Evolutionary conservation across 164 flowering plant species (phyloP), one percentile per base, ranked within the genome.

Genomic region (Vitis amurensis): DNA sequence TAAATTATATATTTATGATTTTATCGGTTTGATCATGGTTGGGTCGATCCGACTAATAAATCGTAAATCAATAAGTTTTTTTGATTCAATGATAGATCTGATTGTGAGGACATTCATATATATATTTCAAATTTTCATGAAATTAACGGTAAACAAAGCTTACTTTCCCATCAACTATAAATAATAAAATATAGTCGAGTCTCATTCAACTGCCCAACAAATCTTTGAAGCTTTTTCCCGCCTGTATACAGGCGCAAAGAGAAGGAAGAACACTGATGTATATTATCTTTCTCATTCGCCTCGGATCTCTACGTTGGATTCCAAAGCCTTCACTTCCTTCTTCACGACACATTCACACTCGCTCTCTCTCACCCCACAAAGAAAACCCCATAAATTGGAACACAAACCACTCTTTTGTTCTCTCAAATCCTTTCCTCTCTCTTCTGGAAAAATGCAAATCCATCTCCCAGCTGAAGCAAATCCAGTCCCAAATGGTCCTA

Each of bases 401-500:
- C 60, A 61, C 81, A 12, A 78, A 17, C 56, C 79, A 75, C 71
- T 11, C 71, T 50, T 74, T 74, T 11, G 66, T 71, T 55, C 84
- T 62, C 47, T 50, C 74, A 52, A 75, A 82, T 68, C 89, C 86
- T 13, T 71, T 83, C 29, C 87, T 88, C 61, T 71, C 80, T 37
- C 79, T 86, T 16, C 64, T 85, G 9, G 82, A 81, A 66, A 82
- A 73, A 68, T 90, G 88, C 85, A 80, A 73, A 61, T 83, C 85
- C 67, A 70, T 87, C 61, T 17, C 65, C 61, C 91, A 86, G 12
- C 67, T 87, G 75, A 79, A 78, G 74, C 92, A 86, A 76, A 80
- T 87, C 68, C 94, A 90, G 37, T 68, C 92, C 62, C 87, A 84
- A 55, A 81, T 87, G 88, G 76, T 76, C 53, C 14, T 76, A 5